Conservation (phyloP, 23 red algal species). For the Agarophyton chilense region DNA sequence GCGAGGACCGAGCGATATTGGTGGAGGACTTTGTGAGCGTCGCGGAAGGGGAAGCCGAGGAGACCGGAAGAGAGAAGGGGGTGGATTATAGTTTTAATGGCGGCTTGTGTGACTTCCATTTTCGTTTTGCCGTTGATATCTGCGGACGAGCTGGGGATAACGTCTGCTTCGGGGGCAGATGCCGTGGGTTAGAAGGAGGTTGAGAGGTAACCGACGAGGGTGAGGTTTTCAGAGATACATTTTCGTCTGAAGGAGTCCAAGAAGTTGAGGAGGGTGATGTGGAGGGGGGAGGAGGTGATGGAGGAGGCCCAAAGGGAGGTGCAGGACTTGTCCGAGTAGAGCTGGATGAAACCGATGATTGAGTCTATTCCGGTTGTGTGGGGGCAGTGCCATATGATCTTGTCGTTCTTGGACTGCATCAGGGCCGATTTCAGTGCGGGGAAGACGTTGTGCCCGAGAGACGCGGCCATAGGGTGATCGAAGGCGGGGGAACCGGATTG, state of each 20-base stretch:
- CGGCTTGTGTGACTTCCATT: neutral
- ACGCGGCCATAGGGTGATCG: neutral
- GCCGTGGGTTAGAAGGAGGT: neutral
- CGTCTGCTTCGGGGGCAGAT: neutral
- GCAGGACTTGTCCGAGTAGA: no score
- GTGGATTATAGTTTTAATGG: neutral
- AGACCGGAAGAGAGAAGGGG: neutral
- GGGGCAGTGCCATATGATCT: no score
- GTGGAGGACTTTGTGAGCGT: no score
- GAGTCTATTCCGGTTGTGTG: no score
- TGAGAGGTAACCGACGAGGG: neutral
- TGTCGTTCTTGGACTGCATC: neutral
- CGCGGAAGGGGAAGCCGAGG: no score
- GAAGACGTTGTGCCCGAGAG: neutral
- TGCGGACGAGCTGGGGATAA: neutral
- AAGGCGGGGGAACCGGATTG: neutral
- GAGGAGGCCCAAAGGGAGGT: neutral
- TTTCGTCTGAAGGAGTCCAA: no score
- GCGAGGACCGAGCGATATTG: no score
- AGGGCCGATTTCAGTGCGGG: neutral
- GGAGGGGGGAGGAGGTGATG: neutral
- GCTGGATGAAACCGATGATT: no score
- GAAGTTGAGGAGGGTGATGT: no score
- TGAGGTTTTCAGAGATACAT: constrained; percentile 1
- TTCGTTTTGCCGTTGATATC: neutral